These are phyloP conservation scores for Phytophthora europaea DNA, from an alignment of 352 stramenopile species.

Conservation along the genomic window DNA sequence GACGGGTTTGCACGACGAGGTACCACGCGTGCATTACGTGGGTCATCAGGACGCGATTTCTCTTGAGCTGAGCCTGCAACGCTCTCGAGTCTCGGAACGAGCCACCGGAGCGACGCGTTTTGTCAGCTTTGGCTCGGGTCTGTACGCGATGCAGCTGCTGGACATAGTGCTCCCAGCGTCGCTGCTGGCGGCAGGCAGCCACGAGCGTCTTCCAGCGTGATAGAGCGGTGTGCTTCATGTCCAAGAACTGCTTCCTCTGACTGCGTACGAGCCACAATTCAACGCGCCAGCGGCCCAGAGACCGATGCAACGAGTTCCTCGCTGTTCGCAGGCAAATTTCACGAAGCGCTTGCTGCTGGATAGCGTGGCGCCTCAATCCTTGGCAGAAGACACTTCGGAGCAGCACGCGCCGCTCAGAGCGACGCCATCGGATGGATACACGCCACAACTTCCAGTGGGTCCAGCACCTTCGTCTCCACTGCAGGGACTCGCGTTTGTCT, in stretches of 20 bases:
- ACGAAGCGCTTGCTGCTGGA: constrained; percentile 36
- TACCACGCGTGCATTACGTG: constrained; percentile 43
- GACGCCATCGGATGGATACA: constrained; percentile 27
- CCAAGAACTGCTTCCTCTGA: constrained; percentile 18
- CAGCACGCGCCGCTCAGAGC: constrained; percentile 6
- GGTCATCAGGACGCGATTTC: constrained; percentile 36
- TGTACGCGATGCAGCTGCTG: constrained; percentile 41
- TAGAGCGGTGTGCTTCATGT: constrained; percentile 22
- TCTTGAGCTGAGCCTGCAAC: constrained; percentile 40
- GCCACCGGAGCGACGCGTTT: constrained; percentile 2
- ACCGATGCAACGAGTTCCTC: constrained; percentile 21
- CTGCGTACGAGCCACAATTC: constrained; percentile 33
- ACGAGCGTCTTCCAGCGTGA: constrained; percentile 28
- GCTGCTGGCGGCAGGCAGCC: constrained; percentile 36
- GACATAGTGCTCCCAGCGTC: constrained; percentile 35
- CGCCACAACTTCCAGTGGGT: constrained; percentile 37
- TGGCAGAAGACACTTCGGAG: constrained; percentile 20
- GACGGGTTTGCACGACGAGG: constrained; percentile 29
- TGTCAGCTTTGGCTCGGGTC: constrained; percentile 14
- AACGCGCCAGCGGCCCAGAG: constrained; percentile 30
- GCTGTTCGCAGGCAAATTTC: constrained; percentile 25
- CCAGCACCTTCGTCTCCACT: constrained; percentile 32
- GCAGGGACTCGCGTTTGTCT: constrained; percentile 6
- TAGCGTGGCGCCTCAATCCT: constrained; percentile 29
- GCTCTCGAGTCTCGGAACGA: constrained; percentile 28